A percentile compares a stretch with the other conserved stretches of the same genome.
phyloP scores from a whole-genome alignment of 345 rosid species.

The Eucalyptus paniculata region DNA sequence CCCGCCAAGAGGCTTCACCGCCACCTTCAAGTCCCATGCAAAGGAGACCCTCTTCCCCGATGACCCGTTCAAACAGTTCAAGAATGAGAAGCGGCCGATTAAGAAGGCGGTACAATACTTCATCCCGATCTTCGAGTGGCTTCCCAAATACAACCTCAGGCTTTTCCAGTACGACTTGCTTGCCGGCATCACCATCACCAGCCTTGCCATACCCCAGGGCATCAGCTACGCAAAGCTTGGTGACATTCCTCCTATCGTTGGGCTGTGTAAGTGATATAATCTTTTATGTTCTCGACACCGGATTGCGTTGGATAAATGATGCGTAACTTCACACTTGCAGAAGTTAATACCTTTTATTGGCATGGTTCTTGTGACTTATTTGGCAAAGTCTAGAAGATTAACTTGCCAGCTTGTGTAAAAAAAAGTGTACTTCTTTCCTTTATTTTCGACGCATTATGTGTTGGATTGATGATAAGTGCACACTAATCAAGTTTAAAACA shows the following conservation, averaged over 20 bases:
- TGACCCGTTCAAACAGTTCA: conserved; percentile 59
- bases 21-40: conserved; percentile 32
- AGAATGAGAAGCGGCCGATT: neutral
- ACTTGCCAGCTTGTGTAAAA: neutral
- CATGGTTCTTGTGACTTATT: neutral
- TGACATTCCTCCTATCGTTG: conserved; percentile 61
- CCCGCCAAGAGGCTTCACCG: conserved; percentile 28
- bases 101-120: conserved; percentile 44
- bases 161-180: conserved; percentile 49
- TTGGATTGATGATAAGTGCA: neutral
- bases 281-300: neutral
- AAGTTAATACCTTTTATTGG: neutral
- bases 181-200: conserved; percentile 87
- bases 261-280: conserved; percentile 51
- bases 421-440: neutral
- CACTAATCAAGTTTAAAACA: neutral
- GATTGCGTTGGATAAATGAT: neutral
- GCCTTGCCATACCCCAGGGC: conserved; percentile 93
- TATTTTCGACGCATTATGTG: neutral
- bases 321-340: neutral
- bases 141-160: conserved; percentile 43
- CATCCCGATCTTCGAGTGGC: conserved; percentile 69
- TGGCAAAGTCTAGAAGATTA: neutral
- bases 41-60: conserved; percentile 78
- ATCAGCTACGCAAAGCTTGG: conserved; percentile 95